phyloP scores from a whole-genome alignment of 75 land plant species.

The Cunninghamia lanceolata region DNA sequence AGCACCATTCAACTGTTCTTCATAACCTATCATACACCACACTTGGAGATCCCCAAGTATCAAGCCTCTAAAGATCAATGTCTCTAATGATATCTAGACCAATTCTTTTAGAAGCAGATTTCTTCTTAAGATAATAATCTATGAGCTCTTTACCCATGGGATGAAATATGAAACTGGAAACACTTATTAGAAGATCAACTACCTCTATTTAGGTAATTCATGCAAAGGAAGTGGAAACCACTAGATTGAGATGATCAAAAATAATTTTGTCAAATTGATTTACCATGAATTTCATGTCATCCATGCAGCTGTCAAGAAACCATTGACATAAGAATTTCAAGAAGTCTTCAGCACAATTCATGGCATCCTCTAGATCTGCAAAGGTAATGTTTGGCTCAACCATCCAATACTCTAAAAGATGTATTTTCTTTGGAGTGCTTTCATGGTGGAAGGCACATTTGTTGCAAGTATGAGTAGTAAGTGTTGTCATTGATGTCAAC shows the following conservation, averaged over 20 bases:
- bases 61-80: no score
- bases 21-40: no score
- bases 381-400: constrained; percentile 88
- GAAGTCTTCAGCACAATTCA: constrained; percentile 76
- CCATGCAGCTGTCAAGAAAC: constrained; percentile 55
- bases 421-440: constrained; percentile 37
- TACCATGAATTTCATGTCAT: constrained; percentile 62
- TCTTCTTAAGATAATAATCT: no score
- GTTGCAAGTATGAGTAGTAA: no score
- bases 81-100: no score
- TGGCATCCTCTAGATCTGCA: constrained; percentile 78
- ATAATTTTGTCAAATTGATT: constrained; percentile 43
- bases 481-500: no score
- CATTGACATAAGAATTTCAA: constrained; percentile 68
- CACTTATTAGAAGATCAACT: constrained; percentile 44
- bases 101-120: no score
- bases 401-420: constrained; percentile 79
- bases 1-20: no score
- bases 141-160: no score
- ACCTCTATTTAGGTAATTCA: constrained; percentile 55
- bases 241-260: constrained; percentile 45
- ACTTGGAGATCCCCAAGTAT: no score
- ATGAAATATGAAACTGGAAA: neutral
- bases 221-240: constrained; percentile 33
- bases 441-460: no score